These are phyloP conservation scores for Ammopiptanthus mongolicus DNA, from an alignment of 306 rosid genomes.

Conservation along the genomic window DNA sequence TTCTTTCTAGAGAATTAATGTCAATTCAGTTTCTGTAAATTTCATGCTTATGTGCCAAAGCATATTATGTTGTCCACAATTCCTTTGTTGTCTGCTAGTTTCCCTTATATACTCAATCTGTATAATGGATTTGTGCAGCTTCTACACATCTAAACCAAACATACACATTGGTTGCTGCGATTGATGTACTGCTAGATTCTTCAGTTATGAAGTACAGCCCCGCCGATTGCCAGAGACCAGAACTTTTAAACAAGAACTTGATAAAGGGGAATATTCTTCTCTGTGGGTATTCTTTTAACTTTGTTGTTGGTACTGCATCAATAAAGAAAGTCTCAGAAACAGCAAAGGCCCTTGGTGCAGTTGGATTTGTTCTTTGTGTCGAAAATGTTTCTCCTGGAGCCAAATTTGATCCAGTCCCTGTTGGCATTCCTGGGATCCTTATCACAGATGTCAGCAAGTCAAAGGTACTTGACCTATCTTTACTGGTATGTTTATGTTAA, in stretches of 20 bases:
- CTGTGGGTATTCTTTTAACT: slow-evolving; percentile 96
- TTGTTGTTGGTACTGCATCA: slow-evolving; percentile 82
- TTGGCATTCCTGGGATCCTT: slow-evolving; percentile 83
- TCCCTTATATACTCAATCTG: slow-evolving; percentile 9
- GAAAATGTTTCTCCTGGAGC: slow-evolving; percentile 89
- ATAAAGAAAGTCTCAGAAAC: slow-evolving; percentile 85
- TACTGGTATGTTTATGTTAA: background rate
- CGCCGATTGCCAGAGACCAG: slow-evolving; percentile 92
- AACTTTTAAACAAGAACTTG: slow-evolving; percentile 77
- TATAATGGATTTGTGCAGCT: slow-evolving; percentile 52
- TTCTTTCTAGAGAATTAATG: background rate
- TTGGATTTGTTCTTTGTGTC: slow-evolving; percentile 95
- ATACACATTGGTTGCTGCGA: slow-evolving; percentile 84
- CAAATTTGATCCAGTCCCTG: slow-evolving; percentile 93
- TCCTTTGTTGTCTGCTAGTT: background rate
- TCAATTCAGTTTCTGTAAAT: background rate
- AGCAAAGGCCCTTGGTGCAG: slow-evolving; percentile 90
- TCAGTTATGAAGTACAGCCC: slow-evolving; percentile 76
- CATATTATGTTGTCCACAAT: background rate
- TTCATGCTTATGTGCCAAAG: slow-evolving; percentile 2
- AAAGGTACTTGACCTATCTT: slow-evolving; percentile 49
- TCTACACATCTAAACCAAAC: slow-evolving; percentile 67
- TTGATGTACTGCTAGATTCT: slow-evolving; percentile 82
- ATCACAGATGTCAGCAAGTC: slow-evolving; percentile 78
- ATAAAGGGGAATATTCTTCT: slow-evolving; percentile 91